Evolutionary conservation across 2,329 filamentous ascomycete genomes (phyloP).

Genomic region (Periglandula ipomoeae): DNA sequence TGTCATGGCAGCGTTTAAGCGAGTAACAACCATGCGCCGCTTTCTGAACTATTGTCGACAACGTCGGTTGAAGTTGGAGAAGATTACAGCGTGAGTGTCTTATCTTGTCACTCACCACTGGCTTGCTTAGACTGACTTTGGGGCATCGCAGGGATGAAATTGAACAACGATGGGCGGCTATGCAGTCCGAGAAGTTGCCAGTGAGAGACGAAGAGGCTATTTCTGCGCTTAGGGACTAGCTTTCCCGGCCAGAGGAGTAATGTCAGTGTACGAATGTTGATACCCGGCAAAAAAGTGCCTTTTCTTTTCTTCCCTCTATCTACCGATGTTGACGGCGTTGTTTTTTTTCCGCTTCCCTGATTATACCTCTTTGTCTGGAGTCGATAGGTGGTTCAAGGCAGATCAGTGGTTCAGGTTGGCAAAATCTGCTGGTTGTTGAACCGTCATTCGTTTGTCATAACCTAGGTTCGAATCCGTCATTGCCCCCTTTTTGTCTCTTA

Average conservation of each 20-base stretch:
- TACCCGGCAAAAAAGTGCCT: background rate
- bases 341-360: background rate
- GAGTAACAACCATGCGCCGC: conserved; percentile 41
- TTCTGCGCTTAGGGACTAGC: conserved; percentile 16
- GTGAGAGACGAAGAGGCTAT: conserved; percentile 18
- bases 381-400: too few relatives aligned
- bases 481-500: too few relatives aligned
- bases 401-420: too few relatives aligned
- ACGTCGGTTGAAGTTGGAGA: conserved; percentile 32
- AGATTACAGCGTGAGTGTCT: conserved; percentile 30
- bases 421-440: background rate
- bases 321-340: background rate
- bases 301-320: background rate
- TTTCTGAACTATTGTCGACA: conserved; percentile 39
- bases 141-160: conserved; percentile 24
- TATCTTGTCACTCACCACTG: background rate
- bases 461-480: too few relatives aligned
- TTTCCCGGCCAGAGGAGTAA: conserved; percentile 10
- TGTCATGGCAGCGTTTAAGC: conserved; percentile 42
- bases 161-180: conserved; percentile 24
- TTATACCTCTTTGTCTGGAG: too few relatives aligned
- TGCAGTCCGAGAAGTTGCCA: conserved; percentile 25
- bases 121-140: conserved; percentile 11
- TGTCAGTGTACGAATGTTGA: background rate
- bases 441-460: background rate